Evolutionary conservation across 495 filamentous ascomycete species (phyloP).

Genomic region (Penicillium verhagenii): DNA sequence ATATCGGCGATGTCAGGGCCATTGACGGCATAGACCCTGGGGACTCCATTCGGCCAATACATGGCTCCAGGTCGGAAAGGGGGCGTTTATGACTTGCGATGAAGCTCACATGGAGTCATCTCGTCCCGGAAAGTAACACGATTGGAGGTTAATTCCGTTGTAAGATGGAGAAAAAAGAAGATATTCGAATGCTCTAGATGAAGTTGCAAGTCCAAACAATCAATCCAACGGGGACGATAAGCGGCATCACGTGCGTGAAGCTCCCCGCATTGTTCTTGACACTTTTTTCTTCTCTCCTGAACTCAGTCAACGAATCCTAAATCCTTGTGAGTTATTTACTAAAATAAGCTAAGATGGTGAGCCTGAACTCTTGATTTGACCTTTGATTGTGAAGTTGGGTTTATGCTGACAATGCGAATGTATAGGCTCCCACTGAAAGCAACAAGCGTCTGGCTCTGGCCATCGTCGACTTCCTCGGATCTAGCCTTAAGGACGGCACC

Average conservation of each 20-base stretch:
- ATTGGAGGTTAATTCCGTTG: background rate
- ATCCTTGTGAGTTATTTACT: background rate
- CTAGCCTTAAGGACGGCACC: slow-evolving; percentile 84
- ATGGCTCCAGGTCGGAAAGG: slow-evolving; percentile 56
- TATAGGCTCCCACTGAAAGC: slow-evolving; percentile 60
- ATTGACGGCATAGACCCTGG: slow-evolving; percentile 81
- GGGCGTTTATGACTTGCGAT: slow-evolving; percentile 24
- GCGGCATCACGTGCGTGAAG: slow-evolving; percentile 30
- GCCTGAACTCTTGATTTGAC: background rate
- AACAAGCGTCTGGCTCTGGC: slow-evolving; percentile 97
- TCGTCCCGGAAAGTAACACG: slow-evolving; percentile 13
- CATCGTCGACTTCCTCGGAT: slow-evolving; percentile 90
- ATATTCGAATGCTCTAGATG: background rate
- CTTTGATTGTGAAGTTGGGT: background rate
- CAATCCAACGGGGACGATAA: slow-evolving; percentile 26
- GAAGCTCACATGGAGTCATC: slow-evolving; percentile 45
- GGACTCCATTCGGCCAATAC: slow-evolving; percentile 97
- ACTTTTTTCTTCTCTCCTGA: slow-evolving; percentile 18
- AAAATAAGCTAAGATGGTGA: slow-evolving; percentile 19
- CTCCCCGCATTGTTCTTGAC: slow-evolving; percentile 24
- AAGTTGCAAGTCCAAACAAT: slow-evolving; percentile 10
- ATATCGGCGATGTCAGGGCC: slow-evolving; percentile 43
- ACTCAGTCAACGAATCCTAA: background rate
- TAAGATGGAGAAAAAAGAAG: slow-evolving; percentile 6
- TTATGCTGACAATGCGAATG: slow-evolving; percentile 10